phyloP scores from a whole-genome alignment of 768 basidiomycete genomes.

The Xerocomus potaroensis region DNA sequence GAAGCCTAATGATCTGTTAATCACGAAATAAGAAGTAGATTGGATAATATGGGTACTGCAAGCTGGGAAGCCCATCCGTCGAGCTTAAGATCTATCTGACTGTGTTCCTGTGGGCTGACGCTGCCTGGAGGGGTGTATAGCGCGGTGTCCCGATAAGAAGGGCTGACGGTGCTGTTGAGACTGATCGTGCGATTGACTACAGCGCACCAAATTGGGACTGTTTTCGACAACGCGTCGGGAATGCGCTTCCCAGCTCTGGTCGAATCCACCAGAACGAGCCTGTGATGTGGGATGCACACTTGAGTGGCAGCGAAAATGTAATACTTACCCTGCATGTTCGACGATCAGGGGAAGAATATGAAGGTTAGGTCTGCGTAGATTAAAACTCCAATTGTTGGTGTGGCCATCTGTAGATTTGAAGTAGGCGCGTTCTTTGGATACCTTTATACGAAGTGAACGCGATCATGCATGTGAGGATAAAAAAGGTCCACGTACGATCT shows the following conservation, averaged over 20 bases:
- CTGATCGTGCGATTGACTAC: constrained; percentile 69
- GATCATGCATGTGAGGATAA: neutral
- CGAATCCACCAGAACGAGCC: constrained; percentile 86
- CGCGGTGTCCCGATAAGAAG: constrained; percentile 46
- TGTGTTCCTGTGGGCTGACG: constrained; percentile 73
- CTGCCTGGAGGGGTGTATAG: constrained; percentile 69
- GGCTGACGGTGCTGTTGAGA: constrained; percentile 8
- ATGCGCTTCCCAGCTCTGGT: constrained; percentile 91
- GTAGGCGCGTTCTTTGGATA: constrained; percentile 46
- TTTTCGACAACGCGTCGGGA: constrained; percentile 91
- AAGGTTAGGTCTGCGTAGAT: constrained; percentile 78
- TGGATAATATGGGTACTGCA: constrained; percentile 38
- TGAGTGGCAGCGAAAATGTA: neutral
- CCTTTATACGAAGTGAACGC: constrained; percentile 4
- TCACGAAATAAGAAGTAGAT: neutral
- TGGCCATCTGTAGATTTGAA: constrained; percentile 95
- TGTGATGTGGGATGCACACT: constrained; percentile 24
- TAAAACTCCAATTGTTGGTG: constrained; percentile 80
- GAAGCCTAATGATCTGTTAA: constrained; percentile 47
- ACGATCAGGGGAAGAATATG: constrained; percentile 62
- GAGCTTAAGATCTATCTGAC: constrained; percentile 65
- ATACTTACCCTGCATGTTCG: constrained; percentile 54
- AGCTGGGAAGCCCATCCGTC: constrained; percentile 68
- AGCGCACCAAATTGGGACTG: constrained; percentile 92
- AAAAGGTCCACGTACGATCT: constrained; percentile 54